phyloP scores from a whole-genome alignment of 73 alveolate genomes.

The Paramecium biaurelia region DNA sequence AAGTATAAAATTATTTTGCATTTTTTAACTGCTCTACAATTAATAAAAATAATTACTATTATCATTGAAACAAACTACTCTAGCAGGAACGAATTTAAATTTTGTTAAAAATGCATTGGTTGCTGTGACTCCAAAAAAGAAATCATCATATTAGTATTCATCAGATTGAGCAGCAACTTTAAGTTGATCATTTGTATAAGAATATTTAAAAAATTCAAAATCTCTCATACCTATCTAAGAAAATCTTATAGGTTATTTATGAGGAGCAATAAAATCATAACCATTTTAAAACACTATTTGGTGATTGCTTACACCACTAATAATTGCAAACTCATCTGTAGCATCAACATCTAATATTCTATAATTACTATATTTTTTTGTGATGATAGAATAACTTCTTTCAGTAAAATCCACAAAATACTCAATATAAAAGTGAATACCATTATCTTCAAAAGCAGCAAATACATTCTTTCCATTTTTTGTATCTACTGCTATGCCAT shows the following conservation, averaged over 20 bases:
- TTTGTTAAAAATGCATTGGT: conserved; percentile 17
- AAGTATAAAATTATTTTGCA: neutral
- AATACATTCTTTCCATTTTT: conserved; percentile 33
- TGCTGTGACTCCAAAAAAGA: conserved; percentile 40
- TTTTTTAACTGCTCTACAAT: neutral
- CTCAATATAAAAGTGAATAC: neutral
- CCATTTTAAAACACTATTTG: neutral
- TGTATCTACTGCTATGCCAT: conserved; percentile 49
- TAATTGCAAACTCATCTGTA: conserved; percentile 37
- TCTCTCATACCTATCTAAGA: conserved; percentile 17
- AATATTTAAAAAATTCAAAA: conserved; percentile 9
- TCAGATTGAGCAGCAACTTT: neutral
- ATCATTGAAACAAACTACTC: neutral
- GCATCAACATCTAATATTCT: conserved; percentile 38
- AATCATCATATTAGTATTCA: conserved; percentile 20
- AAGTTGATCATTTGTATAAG: neutral
- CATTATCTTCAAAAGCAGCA: neutral
- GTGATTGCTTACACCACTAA: conserved; percentile 4
- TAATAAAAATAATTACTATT: neutral
- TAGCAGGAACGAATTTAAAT: conserved; percentile 1
- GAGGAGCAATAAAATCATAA: neutral
- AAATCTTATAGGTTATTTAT: neutral
- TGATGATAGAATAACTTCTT: neutral
- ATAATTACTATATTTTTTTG: neutral
- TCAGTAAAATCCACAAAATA: neutral